A percentile compares a stretch with the other conserved stretches of the same genome.
phyloP scores from a whole-genome alignment of 495 filamentous ascomycete genomes.

The Tuber magnatum region DNA sequence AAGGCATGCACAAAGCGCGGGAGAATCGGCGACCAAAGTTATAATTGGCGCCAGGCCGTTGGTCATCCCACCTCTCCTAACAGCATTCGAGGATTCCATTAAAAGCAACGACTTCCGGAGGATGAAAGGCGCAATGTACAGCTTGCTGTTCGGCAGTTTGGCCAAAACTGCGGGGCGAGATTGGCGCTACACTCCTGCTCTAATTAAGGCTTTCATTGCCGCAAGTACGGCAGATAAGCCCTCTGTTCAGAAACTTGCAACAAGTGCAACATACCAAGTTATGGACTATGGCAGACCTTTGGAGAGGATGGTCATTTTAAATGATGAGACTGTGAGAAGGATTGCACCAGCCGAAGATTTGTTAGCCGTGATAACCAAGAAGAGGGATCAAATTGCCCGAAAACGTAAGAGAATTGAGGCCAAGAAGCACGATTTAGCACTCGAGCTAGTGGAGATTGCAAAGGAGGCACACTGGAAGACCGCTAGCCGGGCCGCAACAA shows the following conservation, averaged over 20 bases:
- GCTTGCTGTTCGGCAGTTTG: slow-evolving; percentile 77
- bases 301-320: slow-evolving; percentile 79
- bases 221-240: slow-evolving; percentile 85
- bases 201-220: slow-evolving; percentile 82
- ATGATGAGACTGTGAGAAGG: slow-evolving; percentile 60
- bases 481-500: slow-evolving; percentile 75
- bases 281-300: slow-evolving; percentile 83
- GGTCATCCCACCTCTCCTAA: slow-evolving; percentile 78
- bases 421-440: slow-evolving; percentile 71
- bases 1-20: slow-evolving; percentile 80
- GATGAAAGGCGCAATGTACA: slow-evolving; percentile 91
- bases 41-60: slow-evolving; percentile 77
- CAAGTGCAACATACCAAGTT: slow-evolving; percentile 70
- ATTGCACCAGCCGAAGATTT: slow-evolving; percentile 69
- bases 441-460: slow-evolving; percentile 71
- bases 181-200: slow-evolving; percentile 81
- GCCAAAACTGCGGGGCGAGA: slow-evolving; percentile 79
- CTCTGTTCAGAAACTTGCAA: slow-evolving; percentile 84
- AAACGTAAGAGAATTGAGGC: slow-evolving; percentile 68
- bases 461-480: slow-evolving; percentile 90
- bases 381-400: slow-evolving; percentile 61
- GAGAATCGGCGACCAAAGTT: slow-evolving; percentile 88
- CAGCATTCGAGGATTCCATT: slow-evolving; percentile 71
- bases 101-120: slow-evolving; percentile 73
- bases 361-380: slow-evolving; percentile 54